Conservation (phyloP, 192 early-diverging fungal genomes). For the Cetraspora pellucida region DNA sequence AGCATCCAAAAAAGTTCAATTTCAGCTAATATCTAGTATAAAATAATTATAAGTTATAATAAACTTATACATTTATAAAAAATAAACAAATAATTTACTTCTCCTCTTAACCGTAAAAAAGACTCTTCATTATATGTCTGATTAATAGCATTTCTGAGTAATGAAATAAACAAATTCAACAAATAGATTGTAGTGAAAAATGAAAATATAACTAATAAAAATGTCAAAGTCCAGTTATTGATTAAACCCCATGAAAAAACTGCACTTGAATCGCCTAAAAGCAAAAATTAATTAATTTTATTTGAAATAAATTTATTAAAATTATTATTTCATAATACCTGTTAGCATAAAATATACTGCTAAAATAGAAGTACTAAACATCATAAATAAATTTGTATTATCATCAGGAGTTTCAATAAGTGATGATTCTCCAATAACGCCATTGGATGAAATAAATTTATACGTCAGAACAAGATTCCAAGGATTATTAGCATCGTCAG, state of each 20-base stretch:
- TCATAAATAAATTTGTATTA: neutral
- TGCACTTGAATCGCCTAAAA: neutral
- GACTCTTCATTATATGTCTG: neutral
- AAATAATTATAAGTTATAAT: too few species aligned
- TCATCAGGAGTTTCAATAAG: neutral
- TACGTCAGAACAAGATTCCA: neutral
- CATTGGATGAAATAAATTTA: neutral
- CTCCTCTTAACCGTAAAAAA: too few species aligned
- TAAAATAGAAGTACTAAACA: neutral
- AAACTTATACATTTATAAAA: too few species aligned
- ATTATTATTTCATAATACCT: neutral
- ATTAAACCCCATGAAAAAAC: neutral
- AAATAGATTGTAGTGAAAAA: neutral
- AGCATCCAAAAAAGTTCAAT: too few species aligned
- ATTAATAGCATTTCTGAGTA: neutral
- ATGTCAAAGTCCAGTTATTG: neutral
- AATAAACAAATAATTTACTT: too few species aligned
- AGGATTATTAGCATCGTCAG: neutral
- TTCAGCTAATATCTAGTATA: too few species aligned
- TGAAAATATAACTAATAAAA: neutral
- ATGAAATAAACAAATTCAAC: neutral
- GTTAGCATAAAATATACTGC: neutral
- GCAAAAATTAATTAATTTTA: neutral
- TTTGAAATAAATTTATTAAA: neutral
- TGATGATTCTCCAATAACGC: neutral